Evolutionary conservation across 2,329 filamentous ascomycete species (phyloP).

Genomic region (Talaromyces sp.): DNA sequence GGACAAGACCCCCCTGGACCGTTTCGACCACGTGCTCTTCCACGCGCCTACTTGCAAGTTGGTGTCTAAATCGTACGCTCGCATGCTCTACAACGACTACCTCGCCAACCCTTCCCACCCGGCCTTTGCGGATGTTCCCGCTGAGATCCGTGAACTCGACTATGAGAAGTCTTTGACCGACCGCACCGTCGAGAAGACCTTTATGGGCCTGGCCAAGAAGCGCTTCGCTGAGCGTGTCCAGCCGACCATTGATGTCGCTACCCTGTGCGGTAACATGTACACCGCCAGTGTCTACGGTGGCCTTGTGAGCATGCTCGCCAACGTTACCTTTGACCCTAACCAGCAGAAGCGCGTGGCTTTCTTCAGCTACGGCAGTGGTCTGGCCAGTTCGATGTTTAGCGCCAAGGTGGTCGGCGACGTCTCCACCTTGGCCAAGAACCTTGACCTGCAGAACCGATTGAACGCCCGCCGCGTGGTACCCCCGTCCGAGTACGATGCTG

Average conservation of each 20-base stretch:
- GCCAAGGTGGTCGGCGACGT: constrained; percentile 62
- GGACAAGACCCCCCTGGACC: constrained; percentile 63
- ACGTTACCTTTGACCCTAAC: constrained; percentile 58
- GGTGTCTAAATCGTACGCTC: constrained; percentile 77
- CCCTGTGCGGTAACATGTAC: constrained; percentile 66
- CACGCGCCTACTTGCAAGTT: constrained; percentile 84
- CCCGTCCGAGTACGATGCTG: constrained; percentile 68
- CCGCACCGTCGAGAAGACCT: constrained; percentile 80
- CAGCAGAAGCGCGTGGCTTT: constrained; percentile 68
- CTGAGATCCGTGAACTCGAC: constrained; percentile 71
- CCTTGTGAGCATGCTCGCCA: constrained; percentile 55
- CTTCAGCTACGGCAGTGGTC: constrained; percentile 75
- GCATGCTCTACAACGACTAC: constrained; percentile 82
- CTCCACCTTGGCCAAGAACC: constrained; percentile 59
- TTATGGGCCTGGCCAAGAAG: constrained; percentile 80
- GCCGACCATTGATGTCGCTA: constrained; percentile 69
- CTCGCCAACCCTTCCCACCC: constrained; percentile 62
- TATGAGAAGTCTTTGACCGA: constrained; percentile 75
- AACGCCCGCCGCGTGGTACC: constrained; percentile 60
- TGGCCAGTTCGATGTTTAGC: constrained; percentile 70
- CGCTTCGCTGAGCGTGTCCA: constrained; percentile 71
- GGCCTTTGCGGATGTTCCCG: constrained; percentile 67
- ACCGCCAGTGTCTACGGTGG: constrained; percentile 56
- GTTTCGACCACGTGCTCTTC: constrained; percentile 79
- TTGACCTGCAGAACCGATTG: constrained; percentile 66